phyloP scores from a whole-genome alignment of 352 stramenopile species.

The Pythium sukuiense region DNA sequence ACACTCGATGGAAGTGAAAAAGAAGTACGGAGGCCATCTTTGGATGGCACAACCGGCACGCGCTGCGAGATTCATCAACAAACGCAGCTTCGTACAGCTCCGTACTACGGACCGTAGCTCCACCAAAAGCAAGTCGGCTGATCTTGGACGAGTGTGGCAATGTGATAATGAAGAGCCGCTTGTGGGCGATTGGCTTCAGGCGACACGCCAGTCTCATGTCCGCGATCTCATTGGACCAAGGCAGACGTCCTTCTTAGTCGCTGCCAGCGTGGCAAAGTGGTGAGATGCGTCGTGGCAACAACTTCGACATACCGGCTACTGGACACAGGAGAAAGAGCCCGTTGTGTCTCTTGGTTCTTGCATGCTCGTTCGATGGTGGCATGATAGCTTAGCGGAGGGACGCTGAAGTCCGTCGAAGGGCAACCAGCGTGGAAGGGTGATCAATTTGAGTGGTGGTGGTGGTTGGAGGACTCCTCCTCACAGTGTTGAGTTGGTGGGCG shows the following conservation, averaged over 20 bases:
- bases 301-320: slow-evolving; percentile 1
- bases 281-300: not conserved
- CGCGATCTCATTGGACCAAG: slow-evolving; percentile 14
- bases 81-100: not conserved
- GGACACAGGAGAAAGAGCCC: too few relatives aligned
- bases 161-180: slow-evolving; percentile 1
- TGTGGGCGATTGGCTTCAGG: slow-evolving; percentile 16
- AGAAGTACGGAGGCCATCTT: not conserved
- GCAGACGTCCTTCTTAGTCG: slow-evolving; percentile 12
- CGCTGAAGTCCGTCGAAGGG: not conserved
- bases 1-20: not conserved
- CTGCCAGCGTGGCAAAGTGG: not conserved
- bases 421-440: not conserved
- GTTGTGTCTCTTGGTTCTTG: not conserved
- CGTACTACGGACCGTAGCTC: too few relatives aligned
- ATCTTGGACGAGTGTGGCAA: not conserved
- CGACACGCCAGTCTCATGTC: slow-evolving; percentile 4
- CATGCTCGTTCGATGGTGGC: not conserved
- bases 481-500: not conserved
- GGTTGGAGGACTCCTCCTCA: not conserved
- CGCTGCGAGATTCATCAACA: slow-evolving; percentile 1
- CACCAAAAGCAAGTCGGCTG: not conserved
- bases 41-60: not conserved
- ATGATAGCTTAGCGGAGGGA: not conserved
- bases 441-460: not conserved